Conservation (phyloP, 2,329 filamentous ascomycete species). For the Aspergillus sp. region DNA sequence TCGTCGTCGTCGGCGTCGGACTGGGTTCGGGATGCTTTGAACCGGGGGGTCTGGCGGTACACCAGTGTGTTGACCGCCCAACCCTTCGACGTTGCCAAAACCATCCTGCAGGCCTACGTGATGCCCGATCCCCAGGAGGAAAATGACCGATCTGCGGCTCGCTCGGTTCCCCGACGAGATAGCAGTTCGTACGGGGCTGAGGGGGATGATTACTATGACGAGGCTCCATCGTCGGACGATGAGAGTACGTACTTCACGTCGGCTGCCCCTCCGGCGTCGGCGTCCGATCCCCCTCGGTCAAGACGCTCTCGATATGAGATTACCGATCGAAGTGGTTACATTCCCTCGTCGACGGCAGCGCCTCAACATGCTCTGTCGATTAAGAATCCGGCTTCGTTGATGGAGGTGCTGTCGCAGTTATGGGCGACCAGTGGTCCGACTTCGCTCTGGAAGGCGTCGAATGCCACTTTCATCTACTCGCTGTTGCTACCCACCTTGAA, state of each 20-base stretch:
- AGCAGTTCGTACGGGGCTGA: not conserved
- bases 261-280: constrained; percentile 36
- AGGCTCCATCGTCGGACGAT: constrained; percentile 54
- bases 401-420: constrained; percentile 77
- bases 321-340: constrained; percentile 40
- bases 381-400: constrained; percentile 67
- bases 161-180: constrained; percentile 15
- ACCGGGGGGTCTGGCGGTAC: constrained; percentile 88
- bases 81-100: constrained; percentile 96
- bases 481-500: constrained; percentile 80
- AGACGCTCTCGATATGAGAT: constrained; percentile 28
- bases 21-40: constrained; percentile 66
- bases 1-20: constrained; percentile 65
- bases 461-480: constrained; percentile 85
- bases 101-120: constrained; percentile 69
- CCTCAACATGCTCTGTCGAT: constrained; percentile 59
- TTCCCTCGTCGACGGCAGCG: constrained; percentile 31
- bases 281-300: constrained; percentile 34
- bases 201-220: constrained; percentile 22
- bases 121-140: constrained; percentile 31
- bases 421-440: constrained; percentile 85
- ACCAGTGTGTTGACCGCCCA: constrained; percentile 80
- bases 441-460: constrained; percentile 91
- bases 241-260: constrained; percentile 81
- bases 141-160: constrained; percentile 9